Conservation (phyloP, 2,329 filamentous ascomycete genomes). For the Claviceps purpurea region DNA sequence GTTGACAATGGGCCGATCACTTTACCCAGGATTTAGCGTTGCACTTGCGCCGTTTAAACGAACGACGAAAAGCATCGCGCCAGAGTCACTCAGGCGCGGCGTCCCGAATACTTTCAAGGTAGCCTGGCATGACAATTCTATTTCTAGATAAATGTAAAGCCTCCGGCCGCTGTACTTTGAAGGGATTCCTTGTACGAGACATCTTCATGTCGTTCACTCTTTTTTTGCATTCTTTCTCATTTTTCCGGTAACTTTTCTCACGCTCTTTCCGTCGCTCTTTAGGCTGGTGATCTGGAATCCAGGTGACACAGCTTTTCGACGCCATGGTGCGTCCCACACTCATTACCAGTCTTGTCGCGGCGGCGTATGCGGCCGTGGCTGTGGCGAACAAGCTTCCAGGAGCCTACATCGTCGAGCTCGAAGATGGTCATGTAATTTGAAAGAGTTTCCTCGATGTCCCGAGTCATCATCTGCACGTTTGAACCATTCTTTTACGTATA, state of each 20-base stretch:
- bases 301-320: not conserved
- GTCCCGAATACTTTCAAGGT: too few species aligned
- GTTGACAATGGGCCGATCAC: not conserved
- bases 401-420: conserved; percentile 40
- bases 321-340: conserved; percentile 8
- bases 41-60: not conserved
- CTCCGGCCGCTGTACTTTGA: not conserved
- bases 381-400: conserved; percentile 26
- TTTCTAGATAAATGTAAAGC: not conserved
- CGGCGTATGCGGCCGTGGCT: conserved; percentile 17
- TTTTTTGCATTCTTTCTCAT: not conserved
- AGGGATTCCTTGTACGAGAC: too few species aligned
- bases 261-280: not conserved
- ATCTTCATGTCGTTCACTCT: not conserved
- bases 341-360: conserved; percentile 7
- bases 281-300: not conserved
- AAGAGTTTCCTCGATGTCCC: not conserved
- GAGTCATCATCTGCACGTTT: too few species aligned
- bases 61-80: not conserved
- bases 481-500: too few species aligned
- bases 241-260: not conserved
- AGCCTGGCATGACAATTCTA: not conserved
- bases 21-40: too few species aligned
- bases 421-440: conserved; percentile 29
- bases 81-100: not conserved